Base-by-base conservation (phyloP, 2,329 filamentous ascomycete species). In the Xylaria hypoxylon region DNA sequence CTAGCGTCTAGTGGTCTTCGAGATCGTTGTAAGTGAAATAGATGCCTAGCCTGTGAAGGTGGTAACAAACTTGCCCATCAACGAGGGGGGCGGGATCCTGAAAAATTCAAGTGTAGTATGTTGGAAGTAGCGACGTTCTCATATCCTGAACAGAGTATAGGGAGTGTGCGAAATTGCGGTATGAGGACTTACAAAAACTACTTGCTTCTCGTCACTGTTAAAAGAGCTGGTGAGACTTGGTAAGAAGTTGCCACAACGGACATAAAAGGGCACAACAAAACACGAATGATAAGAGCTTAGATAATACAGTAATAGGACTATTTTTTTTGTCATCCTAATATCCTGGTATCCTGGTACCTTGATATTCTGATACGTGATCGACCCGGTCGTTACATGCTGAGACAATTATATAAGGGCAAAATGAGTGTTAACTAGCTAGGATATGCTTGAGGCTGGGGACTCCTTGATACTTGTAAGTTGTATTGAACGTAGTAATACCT, bases 11-110 rank as follows among this genome's bases (percentile, higher is more conserved):
- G 33, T 24, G 15, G 56, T 3, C 24, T 47, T 51, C 3, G n/a
- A 7, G n/a, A n/a, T 42, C 15, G 7, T 40, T 33, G 5, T n/a
- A 15, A 26, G 53, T 8, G 33, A 33, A n/a, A 62, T 51, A 33
- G 24, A 62, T 51, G 40, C 53, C 67, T 22, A 28, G 56, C 31
- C 33, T 63, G 47, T 28, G 55, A 52, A 52, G 42, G 5, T 63
- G 65, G 68, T 59, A 65, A 24, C 55, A 28, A 28, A n/a, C 60
- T 68, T 40, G 65, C 51, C 33, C 65, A 62, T 44, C 62, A 68
- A 65, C 8, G 51, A 61, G 17, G 64, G 45, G 42, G 67, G 17
- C 61, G 45, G 42, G 67, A 58, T 13, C 26, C 22, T 31, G 60
- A 10, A 7, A 6, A 31, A 31, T 51, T 10, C 35, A 26, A 56